Percentiles rank a stretch among this genome's conserved stretches.
phyloP scores from a whole-genome alignment of 2,329 filamentous ascomycete genomes.

The Epichloe amarillans region DNA sequence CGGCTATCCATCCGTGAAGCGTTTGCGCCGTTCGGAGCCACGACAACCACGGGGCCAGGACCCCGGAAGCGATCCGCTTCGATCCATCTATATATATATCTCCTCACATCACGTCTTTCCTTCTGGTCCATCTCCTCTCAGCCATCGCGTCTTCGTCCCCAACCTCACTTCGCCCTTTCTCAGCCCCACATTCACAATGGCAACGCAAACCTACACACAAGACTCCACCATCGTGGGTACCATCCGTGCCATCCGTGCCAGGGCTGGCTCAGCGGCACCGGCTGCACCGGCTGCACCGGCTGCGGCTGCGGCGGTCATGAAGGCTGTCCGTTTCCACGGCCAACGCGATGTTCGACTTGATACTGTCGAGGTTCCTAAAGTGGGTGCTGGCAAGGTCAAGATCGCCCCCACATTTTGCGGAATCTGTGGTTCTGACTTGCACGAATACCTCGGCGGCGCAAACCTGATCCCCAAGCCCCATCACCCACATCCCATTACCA shows the following conservation, averaged over 20 bases:
- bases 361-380: constrained; percentile 29
- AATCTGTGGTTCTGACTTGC: constrained; percentile 31
- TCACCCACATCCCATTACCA: constrained; percentile 42
- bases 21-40: background rate
- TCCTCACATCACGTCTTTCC: background rate
- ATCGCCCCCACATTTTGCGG: constrained; percentile 28
- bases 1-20: background rate
- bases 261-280: constrained; percentile 1
- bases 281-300: background rate
- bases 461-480: constrained; percentile 27
- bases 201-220: constrained; percentile 2
- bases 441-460: constrained; percentile 20
- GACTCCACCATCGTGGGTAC: constrained; percentile 4
- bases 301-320: constrained; percentile 23
- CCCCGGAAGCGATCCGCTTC: background rate
- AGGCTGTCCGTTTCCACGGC: constrained; percentile 40
- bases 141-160: background rate
- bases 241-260: constrained; percentile 5
- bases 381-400: constrained; percentile 33
- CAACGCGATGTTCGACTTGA: constrained; percentile 42
- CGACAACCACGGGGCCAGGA: background rate
- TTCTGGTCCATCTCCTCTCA: background rate
- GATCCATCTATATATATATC: background rate
- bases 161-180: background rate
- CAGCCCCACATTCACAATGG: background rate